These are phyloP conservation scores for Aquanectria penicillioides DNA, from an alignment of 2,329 filamentous ascomycete genomes.

Conservation along the genomic window DNA sequence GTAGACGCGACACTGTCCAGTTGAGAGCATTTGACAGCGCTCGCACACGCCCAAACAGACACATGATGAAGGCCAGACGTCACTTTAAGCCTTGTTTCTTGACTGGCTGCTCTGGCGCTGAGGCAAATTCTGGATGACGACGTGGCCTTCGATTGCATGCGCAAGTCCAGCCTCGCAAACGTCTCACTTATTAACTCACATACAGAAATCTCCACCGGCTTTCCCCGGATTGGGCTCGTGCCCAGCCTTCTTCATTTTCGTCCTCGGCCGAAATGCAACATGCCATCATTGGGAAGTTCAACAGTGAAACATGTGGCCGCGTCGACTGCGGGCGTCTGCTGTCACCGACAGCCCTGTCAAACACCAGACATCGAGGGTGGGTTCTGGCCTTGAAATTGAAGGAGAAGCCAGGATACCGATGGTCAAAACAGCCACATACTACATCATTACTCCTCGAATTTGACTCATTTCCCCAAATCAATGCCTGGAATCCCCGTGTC, in stretches of 20 bases:
- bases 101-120: slow-evolving; percentile 5
- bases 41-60: no score
- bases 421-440: no score
- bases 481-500: no score
- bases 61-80: not conserved
- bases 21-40: no score
- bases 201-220: slow-evolving; percentile 13
- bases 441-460: no score
- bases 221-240: not conserved
- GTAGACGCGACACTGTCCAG: not conserved
- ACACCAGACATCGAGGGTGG: no score
- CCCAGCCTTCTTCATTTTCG: slow-evolving; percentile 10
- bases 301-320: slow-evolving; percentile 11
- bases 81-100: not conserved
- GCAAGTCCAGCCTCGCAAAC: no score
- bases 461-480: no score
- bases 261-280: slow-evolving; percentile 8
- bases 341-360: no score
- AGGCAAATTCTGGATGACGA: slow-evolving; percentile 1
- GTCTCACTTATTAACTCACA: no score
- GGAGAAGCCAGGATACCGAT: no score
- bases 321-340: not conserved
- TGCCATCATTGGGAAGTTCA: not conserved
- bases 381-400: no score
- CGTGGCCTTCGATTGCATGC: slow-evolving; percentile 9